Evolutionary conservation across 2,329 filamentous ascomycete genomes (phyloP), one percentile per base, ranked within the genome.

Genomic region (Alternaria hordeiaustralica): DNA sequence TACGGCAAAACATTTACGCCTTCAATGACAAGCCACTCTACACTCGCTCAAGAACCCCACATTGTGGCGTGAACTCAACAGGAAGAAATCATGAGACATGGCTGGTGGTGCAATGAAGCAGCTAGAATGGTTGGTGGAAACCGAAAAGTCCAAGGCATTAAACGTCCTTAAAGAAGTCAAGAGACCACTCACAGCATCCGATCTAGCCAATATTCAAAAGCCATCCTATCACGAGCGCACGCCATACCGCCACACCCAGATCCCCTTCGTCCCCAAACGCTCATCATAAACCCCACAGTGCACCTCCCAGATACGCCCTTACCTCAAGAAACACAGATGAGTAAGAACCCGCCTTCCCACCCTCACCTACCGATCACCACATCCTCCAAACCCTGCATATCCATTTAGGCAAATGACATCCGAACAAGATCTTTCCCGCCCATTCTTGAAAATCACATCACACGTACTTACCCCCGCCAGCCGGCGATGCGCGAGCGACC

Each of bases 351-450:
- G 47, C 49, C 28, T 13, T 15, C 15, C 9, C 21, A 44, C 4
- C 23, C 11, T 28, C 12, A 6, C 7, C 8, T n/a, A 36, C 30
- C 49, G 8, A 53, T 53, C 49, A 53, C n/a, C 49, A 21, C 49
- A 33, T 23, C 18, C 28, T 5, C 18, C 49, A 28, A 36, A 10
- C 13, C 43, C 43, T 21, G 11, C 43, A 18, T 18, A 28, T 36
- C 66, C 56, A 71, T 73, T 73, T 69, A 71, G 67, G 61, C 69
- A 70, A 65, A 71, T 73, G 58, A 63, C 63, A 55, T 36, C 55
- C 28, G 18, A 53, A 45, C 41, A 61, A 36, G 53, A 41, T 55
- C 25, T 55, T 25, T 28, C 10, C 6, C 20, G 10, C 43, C 20
- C 3, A 36, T 45, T 45, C 20, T 36, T 36, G 49, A 11, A 36